These are phyloP conservation scores for Taphrina betulina DNA, from an alignment of 1,139 yeast species.

Conservation along the genomic window DNA sequence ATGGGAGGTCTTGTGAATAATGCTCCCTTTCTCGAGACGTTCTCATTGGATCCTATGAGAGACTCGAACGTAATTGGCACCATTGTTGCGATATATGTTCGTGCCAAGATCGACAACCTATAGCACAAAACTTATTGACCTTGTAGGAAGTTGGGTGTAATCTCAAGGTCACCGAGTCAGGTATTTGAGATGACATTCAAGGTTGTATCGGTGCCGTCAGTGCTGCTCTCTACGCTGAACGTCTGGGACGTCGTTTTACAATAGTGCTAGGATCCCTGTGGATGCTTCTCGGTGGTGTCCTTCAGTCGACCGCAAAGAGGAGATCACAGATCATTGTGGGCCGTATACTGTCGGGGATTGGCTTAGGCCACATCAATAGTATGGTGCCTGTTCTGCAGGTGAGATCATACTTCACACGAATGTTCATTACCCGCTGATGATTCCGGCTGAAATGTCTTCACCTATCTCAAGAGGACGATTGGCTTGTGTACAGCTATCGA, in stretches of 20 bases:
- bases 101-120: too few relatives aligned
- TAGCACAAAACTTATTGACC: too few relatives aligned
- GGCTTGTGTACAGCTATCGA: slow-evolving; percentile 49
- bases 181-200: too few relatives aligned
- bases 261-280: slow-evolving; percentile 59
- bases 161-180: too few relatives aligned
- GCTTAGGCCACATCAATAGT: slow-evolving; percentile 14
- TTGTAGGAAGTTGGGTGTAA: too few relatives aligned
- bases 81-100: slow-evolving; percentile 67
- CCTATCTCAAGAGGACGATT: slow-evolving; percentile 58
- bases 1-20: slow-evolving; percentile 67
- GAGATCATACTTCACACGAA: too few relatives aligned
- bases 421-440: too few relatives aligned
- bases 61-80: slow-evolving; percentile 51
- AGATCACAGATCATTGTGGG: slow-evolving; percentile 71
- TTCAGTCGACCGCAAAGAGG: slow-evolving; percentile 59
- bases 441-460: slow-evolving; percentile 62
- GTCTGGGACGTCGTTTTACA: slow-evolving; percentile 64
- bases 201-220: slow-evolving; percentile 68
- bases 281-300: slow-evolving; percentile 62
- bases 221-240: slow-evolving; percentile 64
- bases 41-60: slow-evolving; percentile 40
- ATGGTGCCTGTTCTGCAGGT: slow-evolving; percentile 11
- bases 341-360: slow-evolving; percentile 65
- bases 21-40: slow-evolving; percentile 53